Evolutionary conservation across 352 stramenopile genomes (phyloP).

Genomic region (Hyaloperonospora arabidopsidis): DNA sequence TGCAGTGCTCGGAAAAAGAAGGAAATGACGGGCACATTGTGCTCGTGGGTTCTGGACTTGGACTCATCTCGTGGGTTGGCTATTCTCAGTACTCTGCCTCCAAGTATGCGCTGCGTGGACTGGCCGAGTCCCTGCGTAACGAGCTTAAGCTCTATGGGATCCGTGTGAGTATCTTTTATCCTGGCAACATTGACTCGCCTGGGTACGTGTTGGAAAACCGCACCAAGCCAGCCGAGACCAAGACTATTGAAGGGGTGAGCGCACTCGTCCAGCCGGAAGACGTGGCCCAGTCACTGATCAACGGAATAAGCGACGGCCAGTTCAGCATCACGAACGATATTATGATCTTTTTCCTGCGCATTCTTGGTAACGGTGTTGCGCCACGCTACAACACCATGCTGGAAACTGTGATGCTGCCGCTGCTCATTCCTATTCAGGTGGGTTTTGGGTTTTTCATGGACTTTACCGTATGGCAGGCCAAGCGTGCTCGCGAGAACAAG

Average conservation of each 20-base stretch:
- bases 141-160: conserved; percentile 72
- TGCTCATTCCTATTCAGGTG: conserved; percentile 60
- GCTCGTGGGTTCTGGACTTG: conserved; percentile 60
- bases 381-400: conserved; percentile 64
- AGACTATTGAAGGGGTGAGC: conserved; percentile 61
- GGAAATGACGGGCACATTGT: conserved; percentile 57
- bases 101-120: conserved; percentile 78
- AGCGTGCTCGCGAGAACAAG: conserved; percentile 48
- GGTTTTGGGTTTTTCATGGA: conserved; percentile 80
- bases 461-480: conserved; percentile 52
- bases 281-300: conserved; percentile 60
- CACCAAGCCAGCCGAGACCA: conserved; percentile 65
- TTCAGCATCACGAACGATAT: conserved; percentile 80
- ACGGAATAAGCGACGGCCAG: conserved; percentile 53
- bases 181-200: conserved; percentile 77
- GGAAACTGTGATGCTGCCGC: conserved; percentile 59
- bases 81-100: conserved; percentile 71
- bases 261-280: conserved; percentile 42
- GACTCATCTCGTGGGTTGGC: conserved; percentile 73
- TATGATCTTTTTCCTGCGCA: conserved; percentile 61
- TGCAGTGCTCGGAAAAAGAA: conserved; percentile 50
- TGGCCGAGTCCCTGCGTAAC: conserved; percentile 71
- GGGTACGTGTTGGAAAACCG: conserved; percentile 68
- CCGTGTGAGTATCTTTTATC: conserved; percentile 68
- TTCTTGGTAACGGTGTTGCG: conserved; percentile 67